Base-by-base conservation (phyloP, 768 basidiomycete genomes). In the Strobilomyces echinocephalus region DNA sequence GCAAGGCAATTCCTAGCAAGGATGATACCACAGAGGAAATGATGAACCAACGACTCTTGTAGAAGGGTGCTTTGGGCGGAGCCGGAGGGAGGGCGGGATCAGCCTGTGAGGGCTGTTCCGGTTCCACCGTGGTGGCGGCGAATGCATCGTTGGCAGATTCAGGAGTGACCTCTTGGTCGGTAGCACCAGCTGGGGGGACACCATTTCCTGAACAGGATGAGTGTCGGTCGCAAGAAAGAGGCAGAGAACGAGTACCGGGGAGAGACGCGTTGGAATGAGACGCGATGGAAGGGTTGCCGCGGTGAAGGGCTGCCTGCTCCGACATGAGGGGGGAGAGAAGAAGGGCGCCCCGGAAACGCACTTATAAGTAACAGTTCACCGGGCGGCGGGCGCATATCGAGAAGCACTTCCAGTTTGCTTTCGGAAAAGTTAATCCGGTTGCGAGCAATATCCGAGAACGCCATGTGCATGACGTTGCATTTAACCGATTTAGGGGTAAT, bases 1-100 rank as follows among this genome's bases (percentile, higher is more conserved):
- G 67, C 35, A 87, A 63, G 15, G 76, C 82, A 49, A 88, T 85
- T 34, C 72, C 79, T 15, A 87, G 61, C 6, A 78, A 75, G 16
- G 76, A 67, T 4, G 74, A 61, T 28, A 86, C 73, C 55, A 81
- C 63, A 49, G 74, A 73, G 28, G 77, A 74, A 55, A 86, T 76
- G 54, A 87, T 82, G 72, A 87, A 86, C 75, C 77, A 79, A 39
- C 78, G 76, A 56, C 73, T 78, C 65, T 80, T 84, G 72, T 83
- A 85, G 51, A 85, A 75, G 14, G 81, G 82, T 30, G 62, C 63
- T 52, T 56, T 59, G 8, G 47, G 54, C 11, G 59, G 43, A 12
- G 34, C 33, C 20, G 55, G 15, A 33, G 61, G 34, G 11, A n/a
- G n/a, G n/a, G 53, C 15, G 6, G 50, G 46, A 34, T 53, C 47